Percentiles rank a stretch among this genome's conserved stretches.
phyloP scores from a whole-genome alignment of 139 green algal genomes.

The Spirogloea muscicola region DNA sequence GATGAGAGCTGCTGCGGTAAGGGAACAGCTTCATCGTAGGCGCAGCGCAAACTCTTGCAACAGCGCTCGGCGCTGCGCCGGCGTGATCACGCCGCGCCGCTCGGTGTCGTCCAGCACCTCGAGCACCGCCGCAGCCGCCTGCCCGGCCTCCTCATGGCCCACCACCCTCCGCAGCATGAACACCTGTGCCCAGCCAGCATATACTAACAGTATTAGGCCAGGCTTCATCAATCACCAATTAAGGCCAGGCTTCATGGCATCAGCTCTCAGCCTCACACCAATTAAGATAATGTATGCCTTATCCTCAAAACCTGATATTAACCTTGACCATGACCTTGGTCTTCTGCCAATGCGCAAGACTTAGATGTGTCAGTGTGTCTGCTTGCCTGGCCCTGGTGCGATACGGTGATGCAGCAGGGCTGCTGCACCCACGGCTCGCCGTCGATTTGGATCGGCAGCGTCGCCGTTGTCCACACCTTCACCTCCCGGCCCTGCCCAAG shows the following conservation, averaged over 20 bases:
- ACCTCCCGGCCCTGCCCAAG: slow-evolving; percentile 59
- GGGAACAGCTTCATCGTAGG: slow-evolving; percentile 56
- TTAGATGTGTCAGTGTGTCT: too few relatives aligned
- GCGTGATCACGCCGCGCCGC: slow-evolving; percentile 52
- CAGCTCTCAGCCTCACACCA: too few relatives aligned
- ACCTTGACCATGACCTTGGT: too few relatives aligned
- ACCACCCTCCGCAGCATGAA: slow-evolving; percentile 61
- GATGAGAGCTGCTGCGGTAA: too few relatives aligned
- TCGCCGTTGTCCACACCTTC: slow-evolving; percentile 61
- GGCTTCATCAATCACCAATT: too few relatives aligned
- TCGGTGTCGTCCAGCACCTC: slow-evolving; percentile 61
- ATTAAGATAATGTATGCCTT: too few relatives aligned
- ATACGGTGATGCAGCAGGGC: slow-evolving; percentile 43
- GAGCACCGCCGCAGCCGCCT: slow-evolving; percentile 43
- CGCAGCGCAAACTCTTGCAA: slow-evolving; percentile 53
- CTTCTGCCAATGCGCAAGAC: too few relatives aligned
- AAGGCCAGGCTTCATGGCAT: too few relatives aligned
- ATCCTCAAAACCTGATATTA: too few relatives aligned
- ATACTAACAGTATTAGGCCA: too few relatives aligned
- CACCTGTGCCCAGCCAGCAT: too few relatives aligned
- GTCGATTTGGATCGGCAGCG: slow-evolving; percentile 57
- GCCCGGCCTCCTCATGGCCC: slow-evolving; percentile 50
- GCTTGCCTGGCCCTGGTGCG: slow-evolving; percentile 22
- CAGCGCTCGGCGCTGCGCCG: slow-evolving; percentile 53
- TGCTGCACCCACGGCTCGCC: slow-evolving; percentile 72